Base-by-base conservation (phyloP, 345 rosid genomes). In the Camelina hispida region DNA sequence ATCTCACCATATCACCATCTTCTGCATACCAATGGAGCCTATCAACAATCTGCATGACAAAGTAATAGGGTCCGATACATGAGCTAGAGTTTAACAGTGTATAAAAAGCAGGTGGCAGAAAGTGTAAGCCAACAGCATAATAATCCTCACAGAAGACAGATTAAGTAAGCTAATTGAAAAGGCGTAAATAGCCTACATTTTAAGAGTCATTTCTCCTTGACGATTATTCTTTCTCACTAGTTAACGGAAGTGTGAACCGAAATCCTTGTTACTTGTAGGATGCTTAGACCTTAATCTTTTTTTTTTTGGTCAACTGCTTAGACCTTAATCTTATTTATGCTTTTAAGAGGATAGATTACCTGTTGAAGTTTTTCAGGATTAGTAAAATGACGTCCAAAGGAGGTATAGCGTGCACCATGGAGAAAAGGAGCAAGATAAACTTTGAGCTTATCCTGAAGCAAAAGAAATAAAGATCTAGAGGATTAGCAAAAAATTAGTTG, bases 381-480 rank as follows among this genome's bases (percentile, higher is more conserved):
- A 20, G 99, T 91, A 80, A 94, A 94, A 84, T 94, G 98, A 77
- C 98, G 97, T 64, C 98, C 98, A 72, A 78, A 91, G 52, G 98
- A 94, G 18, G 96, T 81, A 73, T 94, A 94, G 51, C 96, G 93
- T 85, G 76, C 72, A 57, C 97, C 98, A 80, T 81, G 60, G 17
- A 94, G 78, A 78, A 91, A 90, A 9, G 98, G 97, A 52, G 97
- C 88, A 56, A 94, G 93, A 79, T 88, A 91, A 53, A 90, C 86
- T 82, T 55, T 83, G 66, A 94, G 91, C 83, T 87, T 91, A 77
- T 83, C 89, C 98, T 94, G 79, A 57, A 84, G 69, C 76, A 61
- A 77, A 35, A 78, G 38, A 66, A 51, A 72, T 68, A 66, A 72
- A 13, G 50, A 72, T 34, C 30, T 3, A 18, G 37, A 32, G 32